Evolutionary conservation across 306 rosid genomes (phyloP), one percentile per base, ranked within the genome.

Genomic region (Medicago ruthenica): DNA sequence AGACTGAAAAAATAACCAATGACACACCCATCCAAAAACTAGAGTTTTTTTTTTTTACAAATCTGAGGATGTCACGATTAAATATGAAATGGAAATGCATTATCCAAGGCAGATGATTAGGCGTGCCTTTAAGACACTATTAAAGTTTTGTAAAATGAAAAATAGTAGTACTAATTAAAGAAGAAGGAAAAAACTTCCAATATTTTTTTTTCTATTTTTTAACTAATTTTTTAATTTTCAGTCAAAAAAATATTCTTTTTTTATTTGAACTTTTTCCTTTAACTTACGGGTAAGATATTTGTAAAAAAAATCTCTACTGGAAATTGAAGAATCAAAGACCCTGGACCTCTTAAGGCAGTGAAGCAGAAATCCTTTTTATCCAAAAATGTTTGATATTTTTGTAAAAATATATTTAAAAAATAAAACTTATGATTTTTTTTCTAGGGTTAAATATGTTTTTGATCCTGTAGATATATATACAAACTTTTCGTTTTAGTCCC

Each of bases 1-100:
- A 31, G 76, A 76, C 4, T 60, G 78, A 37, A 51, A 76, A 39
- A 60, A 71, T 71, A 44, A 82, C 31, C 64, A 79, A 44, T 8
- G 39, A 15, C 71, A 60, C 17, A 44, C 47, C 85, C 81, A 81
- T 81, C 44, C 44, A 34, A 53, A 73, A 70, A 10, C 6, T 55
- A 18, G 0, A 41, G 40, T 34, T 34, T 34, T 34, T 34, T 34
- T 0, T 34, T 34, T 4, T 34, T 31, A 31, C 36, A 21, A 1
- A 34, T 12, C 22, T 9, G 6, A 40, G 60, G 47, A 41, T 42
- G 27, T 68, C 42, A 68, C 24, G 48, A 5, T 77, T 68, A 77
- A 18, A 68, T 68, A 31, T 58, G 40, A 41, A 16, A n/a, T 51
- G 36, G 17, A 55, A 55, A 67, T 24, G 31, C 22, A 34, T 31